phyloP scores from a whole-genome alignment of 2,329 filamentous ascomycete genomes.

The Penicillium sp. region DNA sequence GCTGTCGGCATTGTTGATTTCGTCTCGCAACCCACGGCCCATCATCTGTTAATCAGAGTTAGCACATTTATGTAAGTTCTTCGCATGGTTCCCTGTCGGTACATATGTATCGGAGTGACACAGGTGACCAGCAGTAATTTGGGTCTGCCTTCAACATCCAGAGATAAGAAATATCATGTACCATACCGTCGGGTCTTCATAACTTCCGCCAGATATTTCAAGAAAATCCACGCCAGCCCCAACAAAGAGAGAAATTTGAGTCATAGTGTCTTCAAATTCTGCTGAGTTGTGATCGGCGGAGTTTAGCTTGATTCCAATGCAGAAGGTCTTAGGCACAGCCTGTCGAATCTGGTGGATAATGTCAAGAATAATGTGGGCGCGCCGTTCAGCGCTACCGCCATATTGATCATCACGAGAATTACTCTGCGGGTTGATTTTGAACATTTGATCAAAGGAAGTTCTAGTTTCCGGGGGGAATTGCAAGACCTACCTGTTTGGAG shows the following conservation, averaged over 20 bases:
- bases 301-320: slow-evolving; percentile 51
- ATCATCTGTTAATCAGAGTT: slow-evolving; percentile 1
- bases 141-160: background rate
- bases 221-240: slow-evolving; percentile 61
- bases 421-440: background rate
- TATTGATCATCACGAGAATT: slow-evolving; percentile 44
- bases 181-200: slow-evolving; percentile 52
- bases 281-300: slow-evolving; percentile 40
- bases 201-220: slow-evolving; percentile 67
- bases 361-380: slow-evolving; percentile 44
- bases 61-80: background rate
- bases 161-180: background rate
- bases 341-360: slow-evolving; percentile 44
- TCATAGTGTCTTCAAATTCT: slow-evolving; percentile 51
- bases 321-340: slow-evolving; percentile 41
- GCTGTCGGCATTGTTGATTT: background rate
- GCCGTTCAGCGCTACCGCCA: slow-evolving; percentile 45
- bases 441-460: too few relatives aligned
- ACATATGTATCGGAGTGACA: too few relatives aligned
- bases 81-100: too few relatives aligned
- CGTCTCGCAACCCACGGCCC: slow-evolving; percentile 4
- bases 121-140: background rate
- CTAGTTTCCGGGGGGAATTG: background rate
- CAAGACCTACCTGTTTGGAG: slow-evolving; percentile 34
- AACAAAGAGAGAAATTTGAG: slow-evolving; percentile 58